Percentiles rank a stretch among this genome's conserved stretches.
Evolutionary conservation across 768 basidiomycete species (phyloP).

Genomic region (Candolleomyces efflorescens): DNA sequence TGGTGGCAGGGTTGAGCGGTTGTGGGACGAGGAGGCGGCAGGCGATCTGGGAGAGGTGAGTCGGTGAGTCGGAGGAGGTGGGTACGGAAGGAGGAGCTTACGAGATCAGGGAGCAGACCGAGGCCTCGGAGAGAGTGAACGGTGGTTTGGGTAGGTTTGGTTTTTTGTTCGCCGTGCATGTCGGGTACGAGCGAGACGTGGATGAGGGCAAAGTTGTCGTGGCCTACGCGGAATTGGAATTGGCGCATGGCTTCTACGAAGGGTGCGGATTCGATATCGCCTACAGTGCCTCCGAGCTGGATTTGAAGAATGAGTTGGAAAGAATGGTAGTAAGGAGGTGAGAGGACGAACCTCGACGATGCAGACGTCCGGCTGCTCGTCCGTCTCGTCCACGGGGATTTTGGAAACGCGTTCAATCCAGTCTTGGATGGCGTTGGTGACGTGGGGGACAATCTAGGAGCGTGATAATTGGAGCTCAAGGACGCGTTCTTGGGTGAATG

Average conservation of each 20-base stretch:
- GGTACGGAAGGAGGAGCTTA: slow-evolving; percentile 27
- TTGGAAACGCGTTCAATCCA: slow-evolving; percentile 96
- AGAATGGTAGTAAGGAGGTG: too few relatives aligned
- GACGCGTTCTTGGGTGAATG: not conserved
- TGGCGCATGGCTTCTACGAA: slow-evolving; percentile 99
- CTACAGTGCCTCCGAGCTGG: slow-evolving; percentile 97
- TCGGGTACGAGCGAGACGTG: slow-evolving; percentile 98
- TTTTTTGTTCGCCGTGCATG: slow-evolving; percentile 98
- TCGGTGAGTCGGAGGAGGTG: not conserved
- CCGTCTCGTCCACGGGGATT: slow-evolving; percentile 92
- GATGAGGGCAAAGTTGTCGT: slow-evolving; percentile 94
- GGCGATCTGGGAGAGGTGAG: slow-evolving; percentile 61
- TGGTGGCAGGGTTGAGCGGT: slow-evolving; percentile 79
- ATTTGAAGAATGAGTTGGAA: too few relatives aligned
- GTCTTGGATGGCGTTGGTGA: slow-evolving; percentile 96
- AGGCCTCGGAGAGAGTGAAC: slow-evolving; percentile 91
- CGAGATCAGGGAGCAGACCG: slow-evolving; percentile 89
- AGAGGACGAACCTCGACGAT: slow-evolving; percentile 76
- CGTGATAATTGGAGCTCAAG: not conserved
- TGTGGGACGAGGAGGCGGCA: slow-evolving; percentile 81
- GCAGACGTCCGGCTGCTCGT: slow-evolving; percentile 91
- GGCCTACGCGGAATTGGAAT: slow-evolving; percentile 97
- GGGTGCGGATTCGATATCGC: slow-evolving; percentile 97
- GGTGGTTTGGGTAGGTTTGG: slow-evolving; percentile 97
- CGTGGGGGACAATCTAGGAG: slow-evolving; percentile 84